Evolutionary conservation across 2,329 filamentous ascomycete species (phyloP).

Genomic region (Dactylonectria macrodidyma): DNA sequence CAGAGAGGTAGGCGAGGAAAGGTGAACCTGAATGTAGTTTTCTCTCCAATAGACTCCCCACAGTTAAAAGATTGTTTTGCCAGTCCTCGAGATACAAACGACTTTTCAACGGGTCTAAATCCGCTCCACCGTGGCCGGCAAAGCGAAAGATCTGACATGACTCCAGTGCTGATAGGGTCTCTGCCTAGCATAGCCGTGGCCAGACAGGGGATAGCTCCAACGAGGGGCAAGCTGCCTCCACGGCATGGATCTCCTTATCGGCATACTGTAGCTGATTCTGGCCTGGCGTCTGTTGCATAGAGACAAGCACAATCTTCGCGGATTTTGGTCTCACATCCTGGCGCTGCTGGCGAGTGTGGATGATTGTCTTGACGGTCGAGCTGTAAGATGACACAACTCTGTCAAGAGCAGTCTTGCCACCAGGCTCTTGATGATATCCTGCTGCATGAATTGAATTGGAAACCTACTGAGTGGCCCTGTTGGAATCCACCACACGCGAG

Average conservation of each 20-base stretch:
- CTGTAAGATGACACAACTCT: background rate
- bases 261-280: background rate
- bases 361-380: background rate
- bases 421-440: background rate
- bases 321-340: no score
- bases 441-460: background rate
- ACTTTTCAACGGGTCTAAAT: background rate
- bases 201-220: no score
- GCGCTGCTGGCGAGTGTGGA: background rate
- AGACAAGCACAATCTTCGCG: background rate
- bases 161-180: background rate
- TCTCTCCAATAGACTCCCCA: background rate
- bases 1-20: background rate
- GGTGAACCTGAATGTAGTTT: background rate
- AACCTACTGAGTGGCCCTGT: background rate
- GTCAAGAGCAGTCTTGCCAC: background rate
- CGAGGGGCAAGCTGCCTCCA: no score
- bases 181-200: background rate
- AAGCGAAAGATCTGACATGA: background rate
- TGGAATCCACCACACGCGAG: background rate
- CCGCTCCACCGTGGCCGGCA: background rate
- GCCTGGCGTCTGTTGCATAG: background rate
- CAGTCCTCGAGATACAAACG: background rate
- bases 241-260: no score
- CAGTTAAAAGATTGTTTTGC: background rate